phyloP scores from a whole-genome alignment of 495 filamentous ascomycete genomes.

The Echria macrotheca region DNA sequence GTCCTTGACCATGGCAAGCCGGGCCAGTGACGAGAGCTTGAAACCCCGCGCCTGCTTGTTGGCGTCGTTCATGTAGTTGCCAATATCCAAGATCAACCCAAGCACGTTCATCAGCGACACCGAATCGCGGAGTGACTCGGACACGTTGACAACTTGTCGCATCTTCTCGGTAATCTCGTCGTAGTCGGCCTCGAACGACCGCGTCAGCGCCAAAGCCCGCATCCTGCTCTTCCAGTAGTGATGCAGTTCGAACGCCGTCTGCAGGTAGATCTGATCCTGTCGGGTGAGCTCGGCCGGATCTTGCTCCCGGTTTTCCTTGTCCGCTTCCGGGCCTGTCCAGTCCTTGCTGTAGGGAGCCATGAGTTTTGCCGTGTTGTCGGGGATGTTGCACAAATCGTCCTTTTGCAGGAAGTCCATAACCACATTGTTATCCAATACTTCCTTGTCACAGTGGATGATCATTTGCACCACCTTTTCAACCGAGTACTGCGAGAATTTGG shows the following conservation, averaged over 20 bases:
- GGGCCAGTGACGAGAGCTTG: conserved; percentile 92
- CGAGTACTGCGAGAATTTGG: conserved; percentile 78
- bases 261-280: conserved; percentile 91
- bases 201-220: conserved; percentile 79
- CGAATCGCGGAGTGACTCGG: conserved; percentile 84
- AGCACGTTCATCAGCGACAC: conserved; percentile 92
- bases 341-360: conserved; percentile 95
- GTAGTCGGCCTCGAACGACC: conserved; percentile 82
- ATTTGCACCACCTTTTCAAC: conserved; percentile 81
- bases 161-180: conserved; percentile 82
- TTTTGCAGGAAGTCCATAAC: conserved; percentile 96
- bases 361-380: conserved; percentile 82
- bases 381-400: conserved; percentile 84
- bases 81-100: conserved; percentile 92
- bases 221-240: conserved; percentile 99
- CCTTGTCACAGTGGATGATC: conserved; percentile 91
- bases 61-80: conserved; percentile 99
- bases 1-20: conserved; percentile 96
- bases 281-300: conserved; percentile 85
- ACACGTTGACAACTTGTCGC: conserved; percentile 73
- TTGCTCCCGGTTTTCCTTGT: conserved; percentile 72
- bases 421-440: conserved; percentile 86
- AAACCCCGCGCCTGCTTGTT: conserved; percentile 98
- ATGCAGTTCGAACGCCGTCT: conserved; percentile 88
- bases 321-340: conserved; percentile 87